These are phyloP conservation scores for Hibiscus syriacus DNA, from an alignment of 345 rosid species.

Conservation along the genomic window DNA sequence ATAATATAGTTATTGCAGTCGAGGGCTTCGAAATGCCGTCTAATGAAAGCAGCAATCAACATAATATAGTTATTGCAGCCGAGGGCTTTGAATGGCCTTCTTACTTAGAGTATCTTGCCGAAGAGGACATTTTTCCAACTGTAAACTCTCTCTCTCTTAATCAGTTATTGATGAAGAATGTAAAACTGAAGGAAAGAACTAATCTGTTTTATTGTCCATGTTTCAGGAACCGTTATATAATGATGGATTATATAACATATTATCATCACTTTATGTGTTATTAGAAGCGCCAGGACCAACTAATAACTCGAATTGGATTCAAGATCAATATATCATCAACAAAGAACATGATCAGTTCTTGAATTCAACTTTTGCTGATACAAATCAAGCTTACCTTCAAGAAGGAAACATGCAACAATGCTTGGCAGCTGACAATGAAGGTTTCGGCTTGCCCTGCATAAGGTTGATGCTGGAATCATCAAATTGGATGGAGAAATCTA, in stretches of 20 bases:
- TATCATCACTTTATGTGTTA: background rate
- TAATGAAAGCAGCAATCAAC: conserved; percentile 1
- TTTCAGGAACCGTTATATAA: too few species aligned
- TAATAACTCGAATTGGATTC: background rate
- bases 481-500: background rate
- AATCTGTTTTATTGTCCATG: background rate
- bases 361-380: background rate
- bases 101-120: background rate
- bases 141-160: background rate
- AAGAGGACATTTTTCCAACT: background rate
- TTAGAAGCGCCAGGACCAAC: background rate
- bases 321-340: background rate
- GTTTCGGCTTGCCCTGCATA: too few species aligned
- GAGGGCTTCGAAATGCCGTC: too few species aligned
- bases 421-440: too few species aligned
- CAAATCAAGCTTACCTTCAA: too few species aligned
- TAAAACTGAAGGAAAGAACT: background rate
- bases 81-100: background rate
- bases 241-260: background rate
- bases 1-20: too few species aligned
- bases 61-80: background rate
- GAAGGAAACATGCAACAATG: too few species aligned
- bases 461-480: background rate
- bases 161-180: background rate
- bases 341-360: background rate